Base-by-base conservation (phyloP, 768 basidiomycete genomes). In the Suillus decipiens region DNA sequence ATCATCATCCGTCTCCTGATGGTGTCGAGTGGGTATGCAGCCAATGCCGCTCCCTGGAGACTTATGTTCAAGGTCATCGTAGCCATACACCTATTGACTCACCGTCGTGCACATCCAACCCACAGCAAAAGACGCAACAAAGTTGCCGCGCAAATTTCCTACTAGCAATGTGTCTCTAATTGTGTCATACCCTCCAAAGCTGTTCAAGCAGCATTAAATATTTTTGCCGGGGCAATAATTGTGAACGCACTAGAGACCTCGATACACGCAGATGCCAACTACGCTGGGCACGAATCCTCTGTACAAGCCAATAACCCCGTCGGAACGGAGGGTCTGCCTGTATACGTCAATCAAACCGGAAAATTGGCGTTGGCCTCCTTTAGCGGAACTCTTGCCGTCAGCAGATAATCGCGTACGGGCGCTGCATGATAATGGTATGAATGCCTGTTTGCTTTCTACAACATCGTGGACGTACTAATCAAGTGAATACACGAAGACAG, bases 1-100 rank as follows among this genome's bases (percentile, higher is more conserved):
- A 81, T 81, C 81, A 81, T 81, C 80, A 81, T 82, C 60, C 81
- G 70, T 58, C 81, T 72, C 24, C 80, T 72, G 63, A 81, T 78
- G 2, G 81, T 81, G 61, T 81, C 81, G 62, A 81, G 69, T 3
- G 79, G 80, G 59, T 81, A 81, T n/a, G 80, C 72, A 31, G 72
- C 74, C 43, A 78, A 62, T 9, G 78, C 69, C 15, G 80, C 79
- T 31, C 72, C 73, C 78, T 79, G 60, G 2, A 54, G 48, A 53
- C 33, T 36, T 5, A 5, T 3, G 10, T 36, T 68, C 42, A 65
- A 28, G 39, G 19, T 28, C 17, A 28, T 15, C 17, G 10, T 51
- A 31, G 22, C 1, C 22, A 28, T 34, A 24, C 2, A 34, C 19
- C 17, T 17, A 5, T 41, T 24, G 39, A 65, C 72, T 61, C 24